Conservation (phyloP, 257 asterid species). For the Gardenia jasminoides region DNA sequence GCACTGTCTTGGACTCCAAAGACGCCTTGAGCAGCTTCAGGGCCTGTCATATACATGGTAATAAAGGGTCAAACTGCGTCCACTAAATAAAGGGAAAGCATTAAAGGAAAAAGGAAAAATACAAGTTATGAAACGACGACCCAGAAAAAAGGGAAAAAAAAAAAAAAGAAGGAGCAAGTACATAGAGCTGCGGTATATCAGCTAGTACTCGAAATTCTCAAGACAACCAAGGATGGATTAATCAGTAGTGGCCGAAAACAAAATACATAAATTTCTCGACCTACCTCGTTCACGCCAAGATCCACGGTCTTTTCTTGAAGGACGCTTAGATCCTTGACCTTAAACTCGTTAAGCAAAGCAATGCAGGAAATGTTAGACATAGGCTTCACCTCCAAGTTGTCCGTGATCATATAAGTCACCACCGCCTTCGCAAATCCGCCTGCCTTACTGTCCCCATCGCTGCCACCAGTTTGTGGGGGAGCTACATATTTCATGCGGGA, state of each 20-base stretch:
- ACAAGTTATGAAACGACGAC: too few species aligned
- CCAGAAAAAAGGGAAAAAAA: too few species aligned
- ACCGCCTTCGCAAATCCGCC: slow-evolving; percentile 41
- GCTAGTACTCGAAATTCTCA: too few species aligned
- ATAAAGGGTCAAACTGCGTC: too few species aligned
- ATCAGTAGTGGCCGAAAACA: too few species aligned
- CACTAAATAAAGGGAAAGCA: too few species aligned
- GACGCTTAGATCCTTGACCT: slow-evolving; percentile 18
- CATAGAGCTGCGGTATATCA: too few species aligned
- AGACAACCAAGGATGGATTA: too few species aligned
- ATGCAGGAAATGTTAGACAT: slow-evolving; percentile 28
- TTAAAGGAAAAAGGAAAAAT: too few species aligned
- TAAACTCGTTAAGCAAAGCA: slow-evolving; percentile 17
- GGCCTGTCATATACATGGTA: slow-evolving; percentile 15
- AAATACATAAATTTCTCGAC: too few species aligned
- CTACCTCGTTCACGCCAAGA: slow-evolving; percentile 30
- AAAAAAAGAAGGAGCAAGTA: too few species aligned
- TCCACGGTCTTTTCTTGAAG: slow-evolving; percentile 17
- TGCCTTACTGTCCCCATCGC: background rate
- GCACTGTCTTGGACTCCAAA: slow-evolving; percentile 20
- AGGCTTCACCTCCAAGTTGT: slow-evolving; percentile 33
- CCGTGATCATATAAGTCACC: slow-evolving; percentile 35
- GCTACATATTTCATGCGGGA: background rate
- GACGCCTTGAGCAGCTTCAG: slow-evolving; percentile 36
- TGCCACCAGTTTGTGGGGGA: background rate